Percentiles rank a stretch among this genome's conserved stretches.
Evolutionary conservation across 169 alveolate genomes (phyloP).

Genomic region (Theileria sp.): DNA sequence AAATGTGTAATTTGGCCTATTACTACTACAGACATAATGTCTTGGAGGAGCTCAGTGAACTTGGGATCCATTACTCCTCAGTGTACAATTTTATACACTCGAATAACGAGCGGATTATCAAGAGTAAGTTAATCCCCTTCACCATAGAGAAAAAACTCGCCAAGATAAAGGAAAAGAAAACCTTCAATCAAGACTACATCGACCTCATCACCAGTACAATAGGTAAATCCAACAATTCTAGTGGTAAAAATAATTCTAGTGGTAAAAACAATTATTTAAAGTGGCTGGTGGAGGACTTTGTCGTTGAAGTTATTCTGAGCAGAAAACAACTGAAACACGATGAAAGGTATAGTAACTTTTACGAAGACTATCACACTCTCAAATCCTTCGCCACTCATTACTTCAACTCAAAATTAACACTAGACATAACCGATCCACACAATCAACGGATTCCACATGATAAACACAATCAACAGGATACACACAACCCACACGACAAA

Average conservation of each 20-base stretch:
- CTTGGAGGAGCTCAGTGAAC: conserved; percentile 34
- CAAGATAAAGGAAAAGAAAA: conserved; percentile 22
- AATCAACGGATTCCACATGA: neutral
- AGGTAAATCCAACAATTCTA: neutral
- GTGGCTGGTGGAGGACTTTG: conserved; percentile 41
- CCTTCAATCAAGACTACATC: conserved; percentile 16
- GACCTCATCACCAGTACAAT: conserved; percentile 26
- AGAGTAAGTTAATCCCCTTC: conserved; percentile 37
- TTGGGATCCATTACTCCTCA: conserved; percentile 26
- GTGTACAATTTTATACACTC: conserved; percentile 33
- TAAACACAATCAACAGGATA: neutral
- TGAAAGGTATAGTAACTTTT: conserved; percentile 29
- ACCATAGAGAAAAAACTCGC: conserved; percentile 30
- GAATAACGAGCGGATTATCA: conserved; percentile 23
- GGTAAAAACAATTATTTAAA: conserved; percentile 15
- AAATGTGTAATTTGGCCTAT: conserved; percentile 44
- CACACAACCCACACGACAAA: neutral
- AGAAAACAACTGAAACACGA: conserved; percentile 29
- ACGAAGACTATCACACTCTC: conserved; percentile 54
- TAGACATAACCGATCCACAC: neutral
- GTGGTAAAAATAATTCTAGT: conserved; percentile 8
- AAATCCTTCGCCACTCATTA: conserved; percentile 57
- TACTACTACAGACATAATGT: conserved; percentile 25
- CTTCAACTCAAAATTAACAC: conserved; percentile 20
- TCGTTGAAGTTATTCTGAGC: conserved; percentile 57